Evolutionary conservation across 768 basidiomycete genomes (phyloP).

Genomic region (Rhizopogon sp.): DNA sequence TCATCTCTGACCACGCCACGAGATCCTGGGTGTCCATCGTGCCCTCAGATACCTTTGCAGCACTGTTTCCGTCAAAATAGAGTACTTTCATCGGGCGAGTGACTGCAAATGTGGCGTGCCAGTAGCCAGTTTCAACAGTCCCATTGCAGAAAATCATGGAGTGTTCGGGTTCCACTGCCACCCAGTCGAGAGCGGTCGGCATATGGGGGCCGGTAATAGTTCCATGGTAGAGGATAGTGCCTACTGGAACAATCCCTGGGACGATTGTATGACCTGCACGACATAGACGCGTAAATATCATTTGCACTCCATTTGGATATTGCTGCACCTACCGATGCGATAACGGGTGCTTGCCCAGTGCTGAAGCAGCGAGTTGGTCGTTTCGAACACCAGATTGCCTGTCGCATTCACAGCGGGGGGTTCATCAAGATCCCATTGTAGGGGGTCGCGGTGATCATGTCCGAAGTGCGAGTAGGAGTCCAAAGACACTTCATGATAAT

Average conservation of each 20-base stretch:
- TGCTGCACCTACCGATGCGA: conserved; percentile 21
- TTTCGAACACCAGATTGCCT: conserved; percentile 29
- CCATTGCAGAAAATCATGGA: conserved; percentile 30
- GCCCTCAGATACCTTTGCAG: conserved; percentile 24
- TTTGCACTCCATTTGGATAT: not conserved
- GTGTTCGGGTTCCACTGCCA: conserved; percentile 31
- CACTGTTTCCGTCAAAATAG: conserved; percentile 29
- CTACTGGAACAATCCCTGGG: conserved; percentile 28
- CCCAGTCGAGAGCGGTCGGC: conserved; percentile 20
- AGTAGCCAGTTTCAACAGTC: conserved; percentile 10
- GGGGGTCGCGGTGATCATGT: not conserved
- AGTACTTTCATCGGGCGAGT: conserved; percentile 23
- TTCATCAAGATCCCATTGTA: conserved; percentile 17
- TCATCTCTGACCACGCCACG: conserved; percentile 23
- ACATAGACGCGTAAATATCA: not conserved
- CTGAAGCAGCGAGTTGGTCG: conserved; percentile 29
- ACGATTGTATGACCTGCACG: conserved; percentile 25
- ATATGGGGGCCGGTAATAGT: conserved; percentile 6
- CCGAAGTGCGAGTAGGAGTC: too few species aligned
- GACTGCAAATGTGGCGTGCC: conserved; percentile 25
- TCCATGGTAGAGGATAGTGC: conserved; percentile 34
- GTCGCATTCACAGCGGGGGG: conserved; percentile 24
- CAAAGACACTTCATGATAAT: too few species aligned
- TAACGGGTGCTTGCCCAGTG: conserved; percentile 34
- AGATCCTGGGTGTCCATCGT: conserved; percentile 33